These are phyloP conservation scores for Parastagonospora nodorum DNA, from an alignment of 2,329 filamentous ascomycete genomes.

Conservation along the genomic window DNA sequence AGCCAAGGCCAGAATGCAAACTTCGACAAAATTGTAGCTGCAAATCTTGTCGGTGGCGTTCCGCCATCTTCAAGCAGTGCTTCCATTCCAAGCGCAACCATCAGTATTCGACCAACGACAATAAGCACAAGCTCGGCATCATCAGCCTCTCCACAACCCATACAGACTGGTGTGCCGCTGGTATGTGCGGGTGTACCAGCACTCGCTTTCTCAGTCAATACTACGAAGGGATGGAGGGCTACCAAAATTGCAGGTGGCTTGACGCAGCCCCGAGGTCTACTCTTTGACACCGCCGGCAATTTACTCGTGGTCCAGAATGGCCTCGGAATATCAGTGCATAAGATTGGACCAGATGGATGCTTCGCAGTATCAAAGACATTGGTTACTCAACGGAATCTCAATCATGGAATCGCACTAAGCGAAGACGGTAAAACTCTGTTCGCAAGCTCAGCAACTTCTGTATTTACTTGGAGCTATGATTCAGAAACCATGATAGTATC, in stretches of 20 bases:
- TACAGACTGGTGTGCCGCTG: slow-evolving; percentile 22
- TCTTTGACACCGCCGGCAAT: slow-evolving; percentile 48
- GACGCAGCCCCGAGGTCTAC: slow-evolving; percentile 46
- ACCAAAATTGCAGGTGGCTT: slow-evolving; percentile 48
- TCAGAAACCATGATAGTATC: slow-evolving; percentile 38
- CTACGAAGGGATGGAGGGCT: slow-evolving; percentile 34
- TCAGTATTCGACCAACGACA: slow-evolving; percentile 18
- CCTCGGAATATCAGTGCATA: slow-evolving; percentile 46
- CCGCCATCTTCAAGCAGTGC: slow-evolving; percentile 20
- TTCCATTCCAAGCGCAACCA: slow-evolving; percentile 9
- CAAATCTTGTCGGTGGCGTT: slow-evolving; percentile 22
- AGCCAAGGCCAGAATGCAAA: slow-evolving; percentile 27
- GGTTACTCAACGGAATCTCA: slow-evolving; percentile 31
- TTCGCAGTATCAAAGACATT: slow-evolving; percentile 24
- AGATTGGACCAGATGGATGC: slow-evolving; percentile 44
- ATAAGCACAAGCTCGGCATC: slow-evolving; percentile 15
- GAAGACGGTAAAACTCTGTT: slow-evolving; percentile 37
- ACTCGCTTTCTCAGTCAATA: slow-evolving; percentile 21
- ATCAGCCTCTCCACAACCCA: slow-evolving; percentile 16
- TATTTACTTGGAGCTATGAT: slow-evolving; percentile 35
- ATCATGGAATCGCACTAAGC: slow-evolving; percentile 36
- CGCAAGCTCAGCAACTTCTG: slow-evolving; percentile 33
- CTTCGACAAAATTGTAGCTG: slow-evolving; percentile 30
- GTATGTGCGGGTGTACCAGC: slow-evolving; percentile 24
- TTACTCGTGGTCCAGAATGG: slow-evolving; percentile 49